A percentile compares a stretch with the other conserved stretches of the same genome.
Evolutionary conservation across 441 rosid genomes (phyloP).

Genomic region (Arabidopsis lyrata): DNA sequence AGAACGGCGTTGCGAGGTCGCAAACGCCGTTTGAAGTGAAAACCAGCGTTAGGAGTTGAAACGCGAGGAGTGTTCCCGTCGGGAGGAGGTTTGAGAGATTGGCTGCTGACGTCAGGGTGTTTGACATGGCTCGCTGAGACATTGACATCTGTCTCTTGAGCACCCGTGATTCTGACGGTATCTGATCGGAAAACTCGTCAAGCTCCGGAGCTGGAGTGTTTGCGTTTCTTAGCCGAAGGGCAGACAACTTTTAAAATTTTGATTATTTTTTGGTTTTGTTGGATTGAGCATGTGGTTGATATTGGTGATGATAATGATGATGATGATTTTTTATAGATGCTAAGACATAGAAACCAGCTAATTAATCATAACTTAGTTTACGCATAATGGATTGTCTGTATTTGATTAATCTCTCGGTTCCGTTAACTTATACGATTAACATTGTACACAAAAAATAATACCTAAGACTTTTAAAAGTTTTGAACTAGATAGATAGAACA

Average conservation of each 20-base stretch:
- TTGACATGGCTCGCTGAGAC: conserved; percentile 61
- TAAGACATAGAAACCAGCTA: conserved; percentile 24
- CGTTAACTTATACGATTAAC: background rate
- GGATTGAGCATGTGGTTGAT: background rate
- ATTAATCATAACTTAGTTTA: conserved; percentile 29
- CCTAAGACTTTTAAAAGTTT: too few relatives aligned
- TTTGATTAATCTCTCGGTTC: background rate
- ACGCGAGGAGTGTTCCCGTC: conserved; percentile 73
- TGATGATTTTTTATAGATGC: conserved; percentile 27
- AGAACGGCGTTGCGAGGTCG: conserved; percentile 59
- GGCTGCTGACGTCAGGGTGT: conserved; percentile 61
- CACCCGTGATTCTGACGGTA: conserved; percentile 8
- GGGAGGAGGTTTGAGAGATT: conserved; percentile 80
- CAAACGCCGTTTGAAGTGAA: conserved; percentile 72
- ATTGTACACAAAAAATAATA: background rate
- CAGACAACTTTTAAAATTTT: conserved; percentile 22
- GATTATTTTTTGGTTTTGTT: background rate
- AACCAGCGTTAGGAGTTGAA: conserved; percentile 65
- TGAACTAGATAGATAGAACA: too few relatives aligned
- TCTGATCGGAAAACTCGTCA: conserved; percentile 23
- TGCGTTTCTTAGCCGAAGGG: conserved; percentile 27
- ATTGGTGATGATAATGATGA: background rate
- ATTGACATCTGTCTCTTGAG: conserved; percentile 49
- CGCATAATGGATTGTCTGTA: background rate
- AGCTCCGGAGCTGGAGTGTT: conserved; percentile 14